Evolutionary conservation across 2,329 filamentous ascomycete genomes (phyloP).

Genomic region (Westerdykella ornata): DNA sequence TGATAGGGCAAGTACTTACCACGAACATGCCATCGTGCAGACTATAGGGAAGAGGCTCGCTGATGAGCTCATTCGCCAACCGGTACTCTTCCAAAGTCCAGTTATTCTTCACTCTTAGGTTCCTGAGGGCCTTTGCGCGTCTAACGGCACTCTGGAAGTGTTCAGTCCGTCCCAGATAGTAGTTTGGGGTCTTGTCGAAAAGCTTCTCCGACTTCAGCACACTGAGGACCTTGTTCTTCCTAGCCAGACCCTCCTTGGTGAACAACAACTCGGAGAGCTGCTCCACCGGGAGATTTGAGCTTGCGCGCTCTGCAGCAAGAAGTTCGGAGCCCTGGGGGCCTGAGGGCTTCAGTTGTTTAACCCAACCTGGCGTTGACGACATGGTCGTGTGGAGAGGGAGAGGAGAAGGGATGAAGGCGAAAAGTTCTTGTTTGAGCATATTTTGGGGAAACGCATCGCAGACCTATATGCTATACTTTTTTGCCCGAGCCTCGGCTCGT

Average conservation of each 20-base stretch:
- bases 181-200: constrained; percentile 73
- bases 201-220: constrained; percentile 62
- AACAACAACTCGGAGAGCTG: constrained; percentile 63
- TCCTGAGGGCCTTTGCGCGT: constrained; percentile 62
- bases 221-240: constrained; percentile 54
- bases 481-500: constrained; percentile 18
- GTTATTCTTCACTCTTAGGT: constrained; percentile 58
- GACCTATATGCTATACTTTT: background rate
- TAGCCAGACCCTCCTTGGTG: constrained; percentile 57
- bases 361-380: constrained; percentile 53
- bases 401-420: constrained; percentile 8
- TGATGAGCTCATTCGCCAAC: constrained; percentile 61
- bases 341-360: constrained; percentile 59
- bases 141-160: constrained; percentile 64
- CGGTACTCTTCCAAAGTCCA: constrained; percentile 61
- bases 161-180: constrained; percentile 63
- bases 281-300: constrained; percentile 60
- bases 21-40: constrained; percentile 67
- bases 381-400: constrained; percentile 15
- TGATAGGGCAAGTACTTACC: constrained; percentile 34
- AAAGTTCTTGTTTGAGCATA: background rate
- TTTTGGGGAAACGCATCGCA: background rate
- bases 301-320: constrained; percentile 60
- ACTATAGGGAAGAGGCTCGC: constrained; percentile 67
- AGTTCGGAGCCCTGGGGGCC: constrained; percentile 63